Base-by-base conservation (phyloP, 768 basidiomycete species). In the Boletales sp. region DNA sequence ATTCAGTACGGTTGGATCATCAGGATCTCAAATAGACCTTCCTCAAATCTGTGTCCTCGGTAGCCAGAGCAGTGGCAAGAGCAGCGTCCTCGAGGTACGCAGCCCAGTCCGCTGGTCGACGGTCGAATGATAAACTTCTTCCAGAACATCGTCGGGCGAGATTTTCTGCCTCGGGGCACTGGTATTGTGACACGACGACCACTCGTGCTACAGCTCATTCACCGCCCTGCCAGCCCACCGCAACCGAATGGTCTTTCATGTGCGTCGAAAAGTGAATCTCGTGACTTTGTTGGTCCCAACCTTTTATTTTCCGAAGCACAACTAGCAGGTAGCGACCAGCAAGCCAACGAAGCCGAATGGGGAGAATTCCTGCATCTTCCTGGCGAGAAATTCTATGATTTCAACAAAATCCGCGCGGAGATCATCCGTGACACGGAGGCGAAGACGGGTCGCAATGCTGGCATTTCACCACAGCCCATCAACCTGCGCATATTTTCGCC, bases 161-260 rank as follows among this genome's bases (percentile, higher is more conserved):
- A 99, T 71, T 99, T 99, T 78, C 69, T 99, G 66, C 97, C 97
- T 71, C 90, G 97, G 78, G 97, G 97, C 68, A 90, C 94, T 48
- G 95, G 95, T 72, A 99, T 99, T 64, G 95, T 99, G 70, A 98
- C 95, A 44, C 83, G 95, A 65, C 83, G 97, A 67, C 97, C 97
- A 48, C 74, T 99, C 71, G 94, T 95, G 68, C 61, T 99, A 18
- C 97, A 98, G 85, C 82, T 99, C 40, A 94, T 97, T 66, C 83
- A 98, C 71, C 77, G 93, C 59, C 80, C 84, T 18, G 76, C 83
- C 43, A 77, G 72, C 53, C 58, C 73, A 49, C 51, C 74, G 37
- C 68, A 69, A 47, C 55, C 73, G 12, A 80, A 80, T 53, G 77
- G 73, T n/a, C 56, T 63, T 51, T 53, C 69, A 52, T 62, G 79